Evolutionary conservation across 352 stramenopile genomes (phyloP).

Genomic region (Pythium rishiriense): DNA sequence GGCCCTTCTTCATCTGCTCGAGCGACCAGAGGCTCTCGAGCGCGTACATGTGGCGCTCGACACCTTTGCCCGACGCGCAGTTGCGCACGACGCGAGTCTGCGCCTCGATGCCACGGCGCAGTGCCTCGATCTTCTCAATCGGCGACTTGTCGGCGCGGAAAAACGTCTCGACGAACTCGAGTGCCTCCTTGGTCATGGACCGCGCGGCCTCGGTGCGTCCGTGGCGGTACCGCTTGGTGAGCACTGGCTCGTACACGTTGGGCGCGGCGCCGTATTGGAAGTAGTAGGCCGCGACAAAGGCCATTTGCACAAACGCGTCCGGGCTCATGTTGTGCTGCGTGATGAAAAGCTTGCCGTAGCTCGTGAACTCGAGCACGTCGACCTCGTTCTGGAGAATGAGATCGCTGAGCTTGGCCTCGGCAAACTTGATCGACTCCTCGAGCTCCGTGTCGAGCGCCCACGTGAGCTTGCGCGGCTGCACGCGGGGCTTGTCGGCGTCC

Average conservation of each 20-base stretch:
- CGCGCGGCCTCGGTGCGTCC: slow-evolving; percentile 94
- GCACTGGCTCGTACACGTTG: slow-evolving; percentile 94
- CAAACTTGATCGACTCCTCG: slow-evolving; percentile 90
- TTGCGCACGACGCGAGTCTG: slow-evolving; percentile 92
- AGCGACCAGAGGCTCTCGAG: slow-evolving; percentile 89
- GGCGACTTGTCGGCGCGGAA: slow-evolving; percentile 63
- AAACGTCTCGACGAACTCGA: slow-evolving; percentile 90
- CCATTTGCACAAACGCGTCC: slow-evolving; percentile 96
- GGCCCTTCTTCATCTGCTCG: slow-evolving; percentile 39
- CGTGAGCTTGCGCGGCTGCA: slow-evolving; percentile 89
- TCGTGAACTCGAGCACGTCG: slow-evolving; percentile 93
- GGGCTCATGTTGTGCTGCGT: slow-evolving; percentile 91
- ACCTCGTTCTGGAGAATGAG: slow-evolving; percentile 94
- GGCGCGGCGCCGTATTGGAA: slow-evolving; percentile 87
- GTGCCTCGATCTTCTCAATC: slow-evolving; percentile 89
- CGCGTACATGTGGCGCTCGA: slow-evolving; percentile 94
- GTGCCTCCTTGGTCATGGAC: slow-evolving; percentile 88
- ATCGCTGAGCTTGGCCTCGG: slow-evolving; percentile 93
- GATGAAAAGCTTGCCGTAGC: slow-evolving; percentile 91
- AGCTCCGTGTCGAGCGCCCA: slow-evolving; percentile 86
- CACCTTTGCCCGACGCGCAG: slow-evolving; percentile 88
- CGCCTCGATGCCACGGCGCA: slow-evolving; percentile 80
- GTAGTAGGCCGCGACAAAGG: slow-evolving; percentile 94
- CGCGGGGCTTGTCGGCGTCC: slow-evolving; percentile 41
- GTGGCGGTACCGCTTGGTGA: slow-evolving; percentile 95